Evolutionary conservation across 2,329 filamentous ascomycete species (phyloP).

Genomic region (Apiospora hydei): DNA sequence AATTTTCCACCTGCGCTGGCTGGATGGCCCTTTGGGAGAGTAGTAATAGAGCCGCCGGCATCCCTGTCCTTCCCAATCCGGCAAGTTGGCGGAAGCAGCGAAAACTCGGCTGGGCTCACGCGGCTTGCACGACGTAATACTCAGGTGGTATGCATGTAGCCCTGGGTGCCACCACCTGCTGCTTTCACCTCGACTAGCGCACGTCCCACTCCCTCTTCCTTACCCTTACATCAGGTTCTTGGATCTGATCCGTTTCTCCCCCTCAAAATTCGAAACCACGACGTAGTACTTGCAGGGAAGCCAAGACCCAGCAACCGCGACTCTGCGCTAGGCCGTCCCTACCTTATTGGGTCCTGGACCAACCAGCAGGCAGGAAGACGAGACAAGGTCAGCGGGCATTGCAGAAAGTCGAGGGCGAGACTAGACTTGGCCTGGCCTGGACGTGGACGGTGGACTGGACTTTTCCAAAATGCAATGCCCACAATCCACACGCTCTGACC

Average conservation of each 20-base stretch:
- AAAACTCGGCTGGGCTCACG: conserved; percentile 18
- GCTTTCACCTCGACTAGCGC: conserved; percentile 5
- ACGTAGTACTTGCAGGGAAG: conserved; percentile 21
- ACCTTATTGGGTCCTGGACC: conserved; percentile 15
- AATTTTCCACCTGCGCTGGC: neutral
- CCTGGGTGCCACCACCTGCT: conserved; percentile 15
- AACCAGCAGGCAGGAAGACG: conserved; percentile 8
- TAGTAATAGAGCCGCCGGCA: neutral
- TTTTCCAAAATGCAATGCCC: conserved; percentile 15
- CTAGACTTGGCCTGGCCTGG: neutral
- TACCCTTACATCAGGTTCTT: neutral
- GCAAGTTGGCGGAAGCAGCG: conserved; percentile 20
- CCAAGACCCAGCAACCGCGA: conserved; percentile 21
- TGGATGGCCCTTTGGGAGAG: neutral
- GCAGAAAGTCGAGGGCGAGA: neutral
- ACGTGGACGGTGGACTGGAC: neutral
- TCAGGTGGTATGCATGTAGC: conserved; percentile 19
- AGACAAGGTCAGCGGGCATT: conserved; percentile 15
- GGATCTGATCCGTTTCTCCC: conserved; percentile 13
- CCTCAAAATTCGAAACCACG: conserved; percentile 15
- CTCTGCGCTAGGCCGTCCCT: conserved; percentile 17
- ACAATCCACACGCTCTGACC: conserved; percentile 18
- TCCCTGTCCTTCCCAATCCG: neutral
- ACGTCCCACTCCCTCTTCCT: conserved; percentile 1
- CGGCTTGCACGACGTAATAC: conserved; percentile 13